Conservation (phyloP, 1,139 yeast species). For the Debaryomyces sp. region DNA sequence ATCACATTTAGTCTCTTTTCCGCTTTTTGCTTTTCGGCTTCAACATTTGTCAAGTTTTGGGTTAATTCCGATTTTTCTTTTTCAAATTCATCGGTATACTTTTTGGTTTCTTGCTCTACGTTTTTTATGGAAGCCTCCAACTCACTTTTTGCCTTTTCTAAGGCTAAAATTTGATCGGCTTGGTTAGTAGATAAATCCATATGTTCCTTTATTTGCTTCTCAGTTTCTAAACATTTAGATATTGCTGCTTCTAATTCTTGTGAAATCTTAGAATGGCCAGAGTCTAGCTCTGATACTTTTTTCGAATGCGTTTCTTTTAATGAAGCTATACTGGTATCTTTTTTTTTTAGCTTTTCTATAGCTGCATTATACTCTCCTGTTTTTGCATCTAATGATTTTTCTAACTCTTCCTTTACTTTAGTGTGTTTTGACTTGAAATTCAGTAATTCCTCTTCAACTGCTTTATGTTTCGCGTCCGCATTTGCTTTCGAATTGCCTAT, state of each 20-base stretch:
- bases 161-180: background rate
- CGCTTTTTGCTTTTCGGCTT: background rate
- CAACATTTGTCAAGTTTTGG: background rate
- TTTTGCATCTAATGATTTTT: constrained; percentile 12
- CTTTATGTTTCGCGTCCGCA: background rate
- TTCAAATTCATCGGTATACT: background rate
- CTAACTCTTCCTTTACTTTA: constrained; percentile 9
- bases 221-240: constrained; percentile 1
- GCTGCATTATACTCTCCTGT: constrained; percentile 8
- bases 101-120: background rate
- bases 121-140: constrained; percentile 7
- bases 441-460: constrained; percentile 11
- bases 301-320: constrained; percentile 9
- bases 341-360: constrained; percentile 9
- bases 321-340: constrained; percentile 5
- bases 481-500: constrained; percentile 4
- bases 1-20: background rate
- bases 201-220: constrained; percentile 3
- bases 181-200: background rate
- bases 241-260: constrained; percentile 9
- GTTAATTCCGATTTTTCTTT: constrained; percentile 5
- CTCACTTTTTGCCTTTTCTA: constrained; percentile 6
- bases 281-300: constrained; percentile 10
- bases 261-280: constrained; percentile 1
- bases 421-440: constrained; percentile 7